Evolutionary conservation across 2,329 filamentous ascomycete genomes (phyloP).

Genomic region (Diaporthe citriasiana): DNA sequence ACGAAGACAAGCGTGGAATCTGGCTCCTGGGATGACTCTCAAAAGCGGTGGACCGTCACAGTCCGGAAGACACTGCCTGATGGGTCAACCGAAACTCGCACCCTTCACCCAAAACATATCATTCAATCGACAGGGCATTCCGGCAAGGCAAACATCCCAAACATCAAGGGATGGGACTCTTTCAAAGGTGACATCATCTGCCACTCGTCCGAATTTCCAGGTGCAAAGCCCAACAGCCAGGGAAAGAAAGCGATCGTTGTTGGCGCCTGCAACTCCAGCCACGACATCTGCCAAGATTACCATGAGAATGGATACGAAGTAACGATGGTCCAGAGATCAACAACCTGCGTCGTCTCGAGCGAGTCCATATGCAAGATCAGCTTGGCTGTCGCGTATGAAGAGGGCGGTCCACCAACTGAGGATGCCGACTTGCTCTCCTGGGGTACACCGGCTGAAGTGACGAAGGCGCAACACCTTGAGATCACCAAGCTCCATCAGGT

Average conservation of each 20-base stretch:
- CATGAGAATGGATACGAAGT: slow-evolving; percentile 76
- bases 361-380: slow-evolving; percentile 65
- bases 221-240: slow-evolving; percentile 60
- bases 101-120: slow-evolving; percentile 64
- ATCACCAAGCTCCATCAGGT: slow-evolving; percentile 53
- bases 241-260: slow-evolving; percentile 75
- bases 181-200: slow-evolving; percentile 73
- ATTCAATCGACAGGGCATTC: slow-evolving; percentile 69
- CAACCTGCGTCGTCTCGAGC: slow-evolving; percentile 74
- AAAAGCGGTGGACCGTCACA: slow-evolving; percentile 67
- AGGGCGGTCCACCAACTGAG: slow-evolving; percentile 70
- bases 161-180: slow-evolving; percentile 55
- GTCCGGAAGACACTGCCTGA: slow-evolving; percentile 50
- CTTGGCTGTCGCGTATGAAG: slow-evolving; percentile 65
- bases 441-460: slow-evolving; percentile 69
- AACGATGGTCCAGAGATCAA: slow-evolving; percentile 78
- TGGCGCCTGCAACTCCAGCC: slow-evolving; percentile 77
- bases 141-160: slow-evolving; percentile 56
- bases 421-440: slow-evolving; percentile 75
- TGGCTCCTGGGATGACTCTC: slow-evolving; percentile 62
- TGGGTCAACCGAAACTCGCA: slow-evolving; percentile 55
- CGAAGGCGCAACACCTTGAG: slow-evolving; percentile 69
- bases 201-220: slow-evolving; percentile 73
- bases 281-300: slow-evolving; percentile 79
- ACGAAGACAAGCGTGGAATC: slow-evolving; percentile 62